Evolutionary conservation across 73 alveolate species (phyloP).

Genomic region (Vitrella brassicaformis): DNA sequence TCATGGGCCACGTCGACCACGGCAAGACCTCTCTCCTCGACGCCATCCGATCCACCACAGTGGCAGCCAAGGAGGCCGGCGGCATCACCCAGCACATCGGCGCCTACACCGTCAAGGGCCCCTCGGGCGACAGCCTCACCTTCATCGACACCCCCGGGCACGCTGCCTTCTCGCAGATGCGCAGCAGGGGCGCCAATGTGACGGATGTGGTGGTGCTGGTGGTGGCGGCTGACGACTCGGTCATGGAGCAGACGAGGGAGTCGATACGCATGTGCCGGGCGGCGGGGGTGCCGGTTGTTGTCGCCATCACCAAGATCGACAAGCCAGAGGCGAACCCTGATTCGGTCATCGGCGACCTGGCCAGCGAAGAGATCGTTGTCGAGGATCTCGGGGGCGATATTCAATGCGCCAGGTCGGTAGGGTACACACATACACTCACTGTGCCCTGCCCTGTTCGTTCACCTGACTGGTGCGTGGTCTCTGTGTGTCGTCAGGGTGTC

Average conservation of each 20-base stretch:
- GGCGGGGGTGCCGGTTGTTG: conserved; percentile 50
- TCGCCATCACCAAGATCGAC: conserved; percentile 77
- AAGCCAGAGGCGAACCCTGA: neutral
- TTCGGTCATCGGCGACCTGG: neutral
- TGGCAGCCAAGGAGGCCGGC: conserved; percentile 61
- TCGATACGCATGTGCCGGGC: conserved; percentile 45
- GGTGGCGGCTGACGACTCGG: conserved; percentile 72
- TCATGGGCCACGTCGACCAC: conserved; percentile 79
- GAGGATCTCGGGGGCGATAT: neutral
- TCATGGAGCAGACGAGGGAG: conserved; percentile 65
- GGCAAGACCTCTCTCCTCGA: conserved; percentile 82
- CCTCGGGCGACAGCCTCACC: conserved; percentile 46
- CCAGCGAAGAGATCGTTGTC: neutral
- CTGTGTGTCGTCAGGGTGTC: too few species aligned
- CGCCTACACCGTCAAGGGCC: conserved; percentile 63
- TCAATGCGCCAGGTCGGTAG: neutral
- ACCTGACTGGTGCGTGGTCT: too few species aligned
- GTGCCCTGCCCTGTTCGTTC: too few species aligned
- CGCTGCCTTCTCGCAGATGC: conserved; percentile 68
- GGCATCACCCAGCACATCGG: conserved; percentile 73
- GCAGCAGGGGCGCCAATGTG: conserved; percentile 77
- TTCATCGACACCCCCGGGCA: conserved; percentile 89
- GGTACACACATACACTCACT: too few species aligned
- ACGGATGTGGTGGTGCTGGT: conserved; percentile 73
- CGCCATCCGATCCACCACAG: conserved; percentile 48